phyloP scores from a whole-genome alignment of 2,329 filamentous ascomycete species.

The Truncatella angustata region DNA sequence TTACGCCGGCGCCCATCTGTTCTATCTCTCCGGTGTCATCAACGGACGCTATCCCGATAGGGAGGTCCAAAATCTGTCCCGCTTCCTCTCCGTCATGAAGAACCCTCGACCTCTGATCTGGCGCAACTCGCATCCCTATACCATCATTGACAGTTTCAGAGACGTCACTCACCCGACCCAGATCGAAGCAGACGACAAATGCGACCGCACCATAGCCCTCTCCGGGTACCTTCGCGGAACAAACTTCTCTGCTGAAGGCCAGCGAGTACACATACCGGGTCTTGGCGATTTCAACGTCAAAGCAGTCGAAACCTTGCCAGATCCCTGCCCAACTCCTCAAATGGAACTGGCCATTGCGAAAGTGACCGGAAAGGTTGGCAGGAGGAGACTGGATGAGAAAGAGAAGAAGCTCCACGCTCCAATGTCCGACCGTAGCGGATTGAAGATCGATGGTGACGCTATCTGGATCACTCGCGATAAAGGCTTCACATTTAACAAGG shows the following conservation, averaged over 20 bases:
- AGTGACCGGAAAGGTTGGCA: slow-evolving; percentile 74
- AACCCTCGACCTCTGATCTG: slow-evolving; percentile 94
- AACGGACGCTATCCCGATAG: slow-evolving; percentile 96
- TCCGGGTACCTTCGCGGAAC: slow-evolving; percentile 94
- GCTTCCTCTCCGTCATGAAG: slow-evolving; percentile 98
- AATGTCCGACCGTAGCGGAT: slow-evolving; percentile 95
- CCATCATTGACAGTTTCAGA: slow-evolving; percentile 88
- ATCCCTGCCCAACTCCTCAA: slow-evolving; percentile 91
- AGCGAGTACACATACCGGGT: slow-evolving; percentile 87
- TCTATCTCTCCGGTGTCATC: slow-evolving; percentile 93
- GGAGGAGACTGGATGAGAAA: slow-evolving; percentile 86
- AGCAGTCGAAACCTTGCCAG: slow-evolving; percentile 82
- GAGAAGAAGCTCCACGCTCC: slow-evolving; percentile 95
- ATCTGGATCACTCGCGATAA: slow-evolving; percentile 80
- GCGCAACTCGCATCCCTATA: slow-evolving; percentile 95
- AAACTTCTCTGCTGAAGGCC: slow-evolving; percentile 83
- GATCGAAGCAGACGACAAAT: slow-evolving; percentile 84
- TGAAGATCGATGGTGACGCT: slow-evolving; percentile 95
- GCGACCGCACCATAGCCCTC: slow-evolving; percentile 84
- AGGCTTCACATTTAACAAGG: slow-evolving; percentile 72
- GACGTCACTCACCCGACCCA: slow-evolving; percentile 92
- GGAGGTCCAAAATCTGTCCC: slow-evolving; percentile 91
- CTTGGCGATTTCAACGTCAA: slow-evolving; percentile 85
- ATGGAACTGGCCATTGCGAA: slow-evolving; percentile 88
- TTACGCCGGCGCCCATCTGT: slow-evolving; percentile 94